Evolutionary conservation across 2,329 filamentous ascomycete genomes (phyloP), one percentile per base, ranked within the genome.

Genomic region (Xylariaceae sp.): DNA sequence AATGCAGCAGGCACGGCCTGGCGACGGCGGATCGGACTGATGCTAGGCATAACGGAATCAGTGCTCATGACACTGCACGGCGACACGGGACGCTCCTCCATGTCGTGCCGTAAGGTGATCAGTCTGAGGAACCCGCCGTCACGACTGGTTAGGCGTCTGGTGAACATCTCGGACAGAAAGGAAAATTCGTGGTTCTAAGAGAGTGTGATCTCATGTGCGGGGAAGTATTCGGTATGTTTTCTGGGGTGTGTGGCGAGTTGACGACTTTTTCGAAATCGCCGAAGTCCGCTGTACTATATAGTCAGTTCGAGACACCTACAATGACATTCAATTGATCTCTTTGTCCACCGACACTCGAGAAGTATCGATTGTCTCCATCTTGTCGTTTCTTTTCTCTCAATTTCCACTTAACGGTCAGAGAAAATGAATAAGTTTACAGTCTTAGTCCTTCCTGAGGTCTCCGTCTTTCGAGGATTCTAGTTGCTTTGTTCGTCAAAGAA

Each of bases 201-300:
- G 30, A 34, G 19, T n/a, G 11, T 6, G 12, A 19, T 39, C 27
- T 26, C 19, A 7, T 1, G 6, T 43, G 34, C 11, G 4, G 26
- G 19, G n/a, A 11, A 32, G n/a, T 7, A n/a, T 11, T 34, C 6
- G 0, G 11, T 27, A 3, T n/a, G 31, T 12, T 31, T 53, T 46
- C n/a, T 48, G 47, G 7, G 6, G 12, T 6, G 32, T 9, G 3
- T 40, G 12, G 12, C n/a, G 12, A 4, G 19, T 19, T 19, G 19
- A 40, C 4, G 39, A 40, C 2, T 8, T 19, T 12, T 30, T 41
- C 30, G n/a, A 12, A 11, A 41, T 11, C 4, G 8, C 7, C n/a
- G 50, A 30, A 3, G 19, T 11, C 9, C 27, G 19, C 40, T 11
- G 27, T 6, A 27, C 30, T 54, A 54, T 42, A 54, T 54, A 54